Evolutionary conservation across 768 basidiomycete genomes (phyloP), one percentile per base, ranked within the genome.

Genomic region (Pholiota conissans): DNA sequence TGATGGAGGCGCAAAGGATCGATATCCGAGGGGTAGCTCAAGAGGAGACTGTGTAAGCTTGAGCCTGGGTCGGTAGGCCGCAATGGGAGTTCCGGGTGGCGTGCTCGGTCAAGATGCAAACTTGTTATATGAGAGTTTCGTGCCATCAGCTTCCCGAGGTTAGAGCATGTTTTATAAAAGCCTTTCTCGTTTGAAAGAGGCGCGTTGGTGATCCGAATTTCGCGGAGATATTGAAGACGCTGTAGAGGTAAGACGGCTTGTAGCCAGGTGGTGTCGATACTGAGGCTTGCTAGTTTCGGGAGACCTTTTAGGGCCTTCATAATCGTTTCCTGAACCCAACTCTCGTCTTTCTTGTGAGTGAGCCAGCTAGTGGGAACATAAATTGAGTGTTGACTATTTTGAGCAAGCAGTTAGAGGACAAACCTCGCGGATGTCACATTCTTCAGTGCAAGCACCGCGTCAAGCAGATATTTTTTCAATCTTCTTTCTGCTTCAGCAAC

Each of bases 401-500:
- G 5, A 22, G 30, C n/a, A 35, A 47, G 6, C n/a, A 40, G 5
- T 30, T 4, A 39, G 3, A 27, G n/a, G n/a, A 39, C 55, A 11
- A 35, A 57, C 60, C 37, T 54, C 28, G 57, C 60, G n/a, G 46
- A 28, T 13, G 34, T 52, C 26, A 61, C 47, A 45, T 48, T 52
- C 28, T 51, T 49, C 13, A 61, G n/a, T 3, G 56, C 46, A n/a
- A 37, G 2, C 24, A 61, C 45, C 10, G 60, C 60, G 34, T 47
- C 52, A 11, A 27, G 37, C 3, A 61, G 47, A 37, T 61, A 55
- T 32, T 27, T 52, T 30, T 51, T 54, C 49, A 61, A 40, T n/a
- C 48, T 40, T 32, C 47, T 47, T 20, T 61, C 60, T 3, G 35
- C 60, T 10, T 46, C 45, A 6, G 32, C n/a, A 6, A 56, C 35